Evolutionary conservation across 2,329 filamentous ascomycete species (phyloP).

Genomic region (Diplodia corticola): DNA sequence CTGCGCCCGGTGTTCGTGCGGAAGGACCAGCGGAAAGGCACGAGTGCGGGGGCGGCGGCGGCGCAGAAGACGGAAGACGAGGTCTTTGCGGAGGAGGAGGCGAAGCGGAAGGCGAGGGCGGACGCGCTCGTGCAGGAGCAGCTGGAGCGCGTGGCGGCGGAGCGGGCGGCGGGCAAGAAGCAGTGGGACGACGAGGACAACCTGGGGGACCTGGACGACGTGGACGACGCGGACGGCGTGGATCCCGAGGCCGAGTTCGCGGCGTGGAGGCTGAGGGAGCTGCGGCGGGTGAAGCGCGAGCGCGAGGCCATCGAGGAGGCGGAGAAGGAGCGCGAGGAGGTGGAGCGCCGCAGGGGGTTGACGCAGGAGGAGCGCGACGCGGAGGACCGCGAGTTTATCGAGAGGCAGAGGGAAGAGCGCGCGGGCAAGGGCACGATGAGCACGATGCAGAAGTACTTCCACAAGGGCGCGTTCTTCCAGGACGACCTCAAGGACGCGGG

Average conservation of each 20-base stretch:
- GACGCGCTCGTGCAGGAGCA: conserved; percentile 86
- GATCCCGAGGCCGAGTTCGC: conserved; percentile 87
- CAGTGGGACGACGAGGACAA: conserved; percentile 77
- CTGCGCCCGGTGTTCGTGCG: conserved; percentile 68
- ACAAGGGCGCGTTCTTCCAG: conserved; percentile 94
- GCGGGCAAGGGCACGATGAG: conserved; percentile 76
- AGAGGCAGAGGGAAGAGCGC: conserved; percentile 73
- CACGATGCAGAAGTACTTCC: conserved; percentile 95
- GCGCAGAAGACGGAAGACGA: conserved; percentile 43
- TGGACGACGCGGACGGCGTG: conserved; percentile 85
- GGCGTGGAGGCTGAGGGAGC: conserved; percentile 90
- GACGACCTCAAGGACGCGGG: conserved; percentile 76
- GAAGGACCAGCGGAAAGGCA: conserved; percentile 58
- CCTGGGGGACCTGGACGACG: conserved; percentile 68
- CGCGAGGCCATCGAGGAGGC: conserved; percentile 79
- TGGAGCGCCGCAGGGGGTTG: conserved; percentile 83
- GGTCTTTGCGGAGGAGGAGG: conserved; percentile 51
- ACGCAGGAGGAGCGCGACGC: conserved; percentile 81
- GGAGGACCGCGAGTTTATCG: conserved; percentile 79
- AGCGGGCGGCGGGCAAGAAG: conserved; percentile 72
- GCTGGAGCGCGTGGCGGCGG: conserved; percentile 73
- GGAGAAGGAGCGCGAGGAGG: conserved; percentile 83
- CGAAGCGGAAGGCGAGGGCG: conserved; percentile 67
- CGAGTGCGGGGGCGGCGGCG: conserved; percentile 26
- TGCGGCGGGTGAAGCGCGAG: conserved; percentile 84